phyloP scores from a whole-genome alignment of 306 rosid genomes.

The Nissolia schottii region DNA sequence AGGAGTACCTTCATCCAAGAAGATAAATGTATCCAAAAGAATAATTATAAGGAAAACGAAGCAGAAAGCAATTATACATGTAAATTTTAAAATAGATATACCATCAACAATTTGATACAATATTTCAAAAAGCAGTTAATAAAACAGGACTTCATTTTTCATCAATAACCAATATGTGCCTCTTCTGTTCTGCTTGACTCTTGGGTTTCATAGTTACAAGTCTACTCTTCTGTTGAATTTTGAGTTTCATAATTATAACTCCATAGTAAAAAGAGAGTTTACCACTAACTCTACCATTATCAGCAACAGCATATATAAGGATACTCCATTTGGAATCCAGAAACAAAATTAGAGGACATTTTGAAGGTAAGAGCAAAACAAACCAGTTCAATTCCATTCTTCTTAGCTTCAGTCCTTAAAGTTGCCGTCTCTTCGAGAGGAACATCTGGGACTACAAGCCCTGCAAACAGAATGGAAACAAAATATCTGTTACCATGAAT shows the following conservation, averaged over 20 bases:
- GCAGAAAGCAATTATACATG: conserved; percentile 9
- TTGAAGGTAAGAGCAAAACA: neutral
- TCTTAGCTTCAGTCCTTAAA: conserved; percentile 72
- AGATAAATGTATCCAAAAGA: neutral
- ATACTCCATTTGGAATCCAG: neutral
- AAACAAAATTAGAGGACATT: neutral
- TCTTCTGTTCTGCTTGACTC: neutral
- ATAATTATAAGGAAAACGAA: no score
- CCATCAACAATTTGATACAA: neutral
- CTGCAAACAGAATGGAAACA: conserved; percentile 36
- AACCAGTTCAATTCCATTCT: conserved; percentile 78
- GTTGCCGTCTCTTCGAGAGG: conserved; percentile 75
- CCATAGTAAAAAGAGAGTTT: neutral
- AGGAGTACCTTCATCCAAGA: conserved; percentile 62
- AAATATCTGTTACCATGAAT: neutral
- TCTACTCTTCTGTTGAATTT: no score
- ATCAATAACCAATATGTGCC: neutral
- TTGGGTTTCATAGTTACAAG: no score
- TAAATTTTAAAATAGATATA: neutral
- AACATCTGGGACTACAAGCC: conserved; percentile 96
- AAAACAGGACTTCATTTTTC: conserved; percentile 11
- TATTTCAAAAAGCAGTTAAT: neutral
- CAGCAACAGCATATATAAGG: neutral
- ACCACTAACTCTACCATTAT: no score
- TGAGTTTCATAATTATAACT: neutral